Percentiles rank a stretch among this genome's conserved stretches.
phyloP scores from a whole-genome alignment of 2,329 filamentous ascomycete species.

The Chalara sp. region DNA sequence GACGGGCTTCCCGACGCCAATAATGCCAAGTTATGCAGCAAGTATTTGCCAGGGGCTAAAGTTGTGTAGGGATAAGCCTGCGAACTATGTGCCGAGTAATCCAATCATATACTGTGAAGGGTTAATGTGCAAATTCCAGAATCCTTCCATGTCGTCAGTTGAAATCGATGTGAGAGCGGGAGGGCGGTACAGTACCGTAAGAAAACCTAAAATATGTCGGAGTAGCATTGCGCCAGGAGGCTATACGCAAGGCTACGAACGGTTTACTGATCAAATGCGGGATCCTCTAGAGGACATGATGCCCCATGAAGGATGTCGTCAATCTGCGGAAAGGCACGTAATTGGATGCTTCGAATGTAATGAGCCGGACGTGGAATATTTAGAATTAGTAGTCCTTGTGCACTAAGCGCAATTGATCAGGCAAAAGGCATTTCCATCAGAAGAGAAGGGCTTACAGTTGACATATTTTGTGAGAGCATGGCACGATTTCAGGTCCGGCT shows the following conservation, averaged over 20 bases:
- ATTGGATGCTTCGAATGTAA: too few species aligned
- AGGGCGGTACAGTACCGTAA: neutral
- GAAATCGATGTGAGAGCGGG: slow-evolving; percentile 3
- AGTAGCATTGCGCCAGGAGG: neutral
- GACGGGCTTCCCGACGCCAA: too few species aligned
- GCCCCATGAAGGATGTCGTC: neutral
- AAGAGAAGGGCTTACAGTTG: too few species aligned
- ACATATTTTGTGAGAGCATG: too few species aligned
- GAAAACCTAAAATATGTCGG: neutral
- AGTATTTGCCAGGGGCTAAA: too few species aligned
- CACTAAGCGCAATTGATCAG: neutral
- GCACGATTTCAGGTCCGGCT: too few species aligned
- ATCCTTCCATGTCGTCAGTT: slow-evolving; percentile 3
- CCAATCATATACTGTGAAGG: too few species aligned
- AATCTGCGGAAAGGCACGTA: neutral
- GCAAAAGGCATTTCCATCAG: neutral
- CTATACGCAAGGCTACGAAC: neutral
- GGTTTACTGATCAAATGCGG: neutral
- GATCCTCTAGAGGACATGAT: neutral
- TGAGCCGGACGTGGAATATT: too few species aligned
- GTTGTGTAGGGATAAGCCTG: too few species aligned
- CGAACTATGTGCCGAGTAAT: too few species aligned
- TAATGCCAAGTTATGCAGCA: too few species aligned
- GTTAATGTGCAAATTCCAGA: slow-evolving; percentile 7
- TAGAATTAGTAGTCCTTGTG: too few species aligned